Evolutionary conservation across 2,329 filamentous ascomycete genomes (phyloP), one percentile per base, ranked within the genome.

Genomic region (Cyphellophora attinorum): DNA sequence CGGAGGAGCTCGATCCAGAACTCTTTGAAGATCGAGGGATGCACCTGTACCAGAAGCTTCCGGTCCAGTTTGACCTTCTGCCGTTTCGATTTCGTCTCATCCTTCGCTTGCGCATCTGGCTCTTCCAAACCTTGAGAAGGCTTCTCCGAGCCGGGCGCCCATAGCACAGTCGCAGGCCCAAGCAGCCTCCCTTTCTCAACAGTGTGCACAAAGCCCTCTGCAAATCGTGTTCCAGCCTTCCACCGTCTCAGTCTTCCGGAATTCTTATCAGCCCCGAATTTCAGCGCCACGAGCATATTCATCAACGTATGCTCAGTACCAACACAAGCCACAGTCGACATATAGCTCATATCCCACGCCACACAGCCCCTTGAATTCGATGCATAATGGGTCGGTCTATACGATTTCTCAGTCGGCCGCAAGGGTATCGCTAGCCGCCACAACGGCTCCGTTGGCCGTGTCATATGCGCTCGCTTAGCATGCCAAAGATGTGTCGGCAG

Each of bases 401-500:
- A 95, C 33, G 81, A 79, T 64, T 98, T 98, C 53, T 85, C 79
- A 17, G 82, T 93, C 0, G 89, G 85, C 4, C 83, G 85, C 44
- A 93, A 57, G 0, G 88, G 85, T 15, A 96, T 65, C 1, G 85
- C 76, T 57, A 95, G 94, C 27, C 86, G 74, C 91, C 91, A 98
- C n/a, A 91, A 60, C 3, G 85, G 81, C 29, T 81, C 71, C 31
- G 74, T 79, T 0, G 84, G 81, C 5, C 75, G 70, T 1, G 86
- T 86, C 83, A 98, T 93, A 40, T 74, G 81, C 14, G 91, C 85
- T 40, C 91, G 70, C 58, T 98, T 98, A 2, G 89, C 79, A 59
- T 94, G 88, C 73, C 83, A 98, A 45, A 93, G 62, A 57, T 98
- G 91, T 5, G 91, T 96, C 0, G 91, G 91, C 11, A 98, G 67